Evolutionary conservation across 345 rosid species (phyloP).

Genomic region (Lumnitzera racemosa): DNA sequence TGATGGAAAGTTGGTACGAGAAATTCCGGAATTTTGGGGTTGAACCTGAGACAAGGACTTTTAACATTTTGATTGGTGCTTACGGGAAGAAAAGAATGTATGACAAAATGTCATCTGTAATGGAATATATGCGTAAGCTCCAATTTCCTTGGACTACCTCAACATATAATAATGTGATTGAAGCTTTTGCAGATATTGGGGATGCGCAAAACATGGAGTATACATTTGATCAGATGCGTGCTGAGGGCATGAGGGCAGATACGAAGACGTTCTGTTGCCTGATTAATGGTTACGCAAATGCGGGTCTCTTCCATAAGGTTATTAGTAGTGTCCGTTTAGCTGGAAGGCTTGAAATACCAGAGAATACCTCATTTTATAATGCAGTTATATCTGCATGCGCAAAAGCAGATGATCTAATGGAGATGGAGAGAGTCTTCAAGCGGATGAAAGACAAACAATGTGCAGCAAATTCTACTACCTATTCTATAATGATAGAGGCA

Average conservation of each 20-base stretch:
- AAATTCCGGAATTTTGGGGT: constrained; percentile 73
- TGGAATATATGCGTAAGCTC: constrained; percentile 90
- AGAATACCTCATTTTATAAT: constrained; percentile 59
- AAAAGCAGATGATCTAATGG: constrained; percentile 71
- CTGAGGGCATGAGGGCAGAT: constrained; percentile 77
- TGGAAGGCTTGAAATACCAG: constrained; percentile 65
- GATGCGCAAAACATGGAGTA: constrained; percentile 87
- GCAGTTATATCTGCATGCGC: constrained; percentile 72
- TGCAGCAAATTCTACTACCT: constrained; percentile 47
- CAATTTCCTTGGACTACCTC: constrained; percentile 89
- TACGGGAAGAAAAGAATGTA: constrained; percentile 86
- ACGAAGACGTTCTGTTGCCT: constrained; percentile 86
- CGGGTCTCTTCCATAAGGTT: constrained; percentile 76
- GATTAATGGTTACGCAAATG: constrained; percentile 72
- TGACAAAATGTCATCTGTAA: constrained; percentile 89
- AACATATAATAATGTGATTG: constrained; percentile 82
- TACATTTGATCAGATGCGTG: constrained; percentile 77
- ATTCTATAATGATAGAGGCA: constrained; percentile 63
- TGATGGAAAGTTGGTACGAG: constrained; percentile 93
- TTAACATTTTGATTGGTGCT: constrained; percentile 79
- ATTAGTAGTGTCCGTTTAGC: constrained; percentile 63
- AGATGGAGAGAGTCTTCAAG: constrained; percentile 85
- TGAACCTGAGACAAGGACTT: constrained; percentile 79
- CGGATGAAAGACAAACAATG: constrained; percentile 73
- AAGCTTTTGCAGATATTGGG: constrained; percentile 83